Evolutionary conservation across 331 rosid genomes (phyloP).

Genomic region (Malus hybrid): DNA sequence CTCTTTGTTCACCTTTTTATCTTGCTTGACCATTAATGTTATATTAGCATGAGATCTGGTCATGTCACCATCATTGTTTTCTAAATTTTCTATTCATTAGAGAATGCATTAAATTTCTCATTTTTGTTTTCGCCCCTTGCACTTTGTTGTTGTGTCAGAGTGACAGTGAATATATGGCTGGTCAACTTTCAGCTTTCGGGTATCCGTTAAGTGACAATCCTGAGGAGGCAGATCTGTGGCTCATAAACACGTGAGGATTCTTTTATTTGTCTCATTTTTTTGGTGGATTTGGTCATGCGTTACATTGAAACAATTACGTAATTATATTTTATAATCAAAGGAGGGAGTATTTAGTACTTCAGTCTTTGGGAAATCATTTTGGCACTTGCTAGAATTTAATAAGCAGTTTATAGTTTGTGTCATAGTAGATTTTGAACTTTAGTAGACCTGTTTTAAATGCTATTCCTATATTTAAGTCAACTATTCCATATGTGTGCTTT

Average conservation of each 20-base stretch:
- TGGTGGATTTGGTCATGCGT: not conserved
- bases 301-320: not conserved
- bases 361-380: not conserved
- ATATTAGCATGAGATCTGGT: not conserved
- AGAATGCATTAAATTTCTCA: not conserved
- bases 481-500: not conserved
- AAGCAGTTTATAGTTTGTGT: not conserved
- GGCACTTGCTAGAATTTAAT: not conserved
- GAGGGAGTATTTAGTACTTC: not conserved
- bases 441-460: not conserved
- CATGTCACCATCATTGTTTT: not conserved
- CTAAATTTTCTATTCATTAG: not conserved
- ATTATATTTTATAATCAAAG: not conserved
- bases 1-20: not conserved
- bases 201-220: constrained; percentile 73
- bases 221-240: constrained; percentile 93
- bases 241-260: constrained; percentile 73
- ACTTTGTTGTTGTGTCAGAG: constrained; percentile 39
- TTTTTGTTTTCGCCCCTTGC: not conserved
- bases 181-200: constrained; percentile 92
- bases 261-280: not conserved
- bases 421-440: not conserved
- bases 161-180: constrained; percentile 97
- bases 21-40: not conserved
- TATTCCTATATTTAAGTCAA: not conserved